Conservation (phyloP, 2,329 filamentous ascomycete genomes). For the Aspergillus neotritici region DNA sequence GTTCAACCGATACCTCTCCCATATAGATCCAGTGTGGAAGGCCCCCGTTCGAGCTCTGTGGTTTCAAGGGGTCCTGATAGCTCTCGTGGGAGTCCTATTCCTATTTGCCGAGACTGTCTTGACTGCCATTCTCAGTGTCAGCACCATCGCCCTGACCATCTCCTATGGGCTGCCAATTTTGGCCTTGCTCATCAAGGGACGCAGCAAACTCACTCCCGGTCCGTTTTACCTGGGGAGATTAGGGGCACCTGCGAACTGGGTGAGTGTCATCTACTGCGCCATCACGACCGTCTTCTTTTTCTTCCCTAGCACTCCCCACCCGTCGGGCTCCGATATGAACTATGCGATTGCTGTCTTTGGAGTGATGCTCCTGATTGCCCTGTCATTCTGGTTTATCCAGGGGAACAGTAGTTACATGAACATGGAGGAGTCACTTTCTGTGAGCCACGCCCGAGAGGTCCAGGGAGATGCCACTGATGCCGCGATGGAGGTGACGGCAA, state of each 20-base stretch:
- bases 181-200: conserved; percentile 46
- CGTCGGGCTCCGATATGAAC: conserved; percentile 49
- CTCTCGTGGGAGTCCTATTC: conserved; percentile 51
- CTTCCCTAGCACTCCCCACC: conserved; percentile 45
- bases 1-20: conserved; percentile 43
- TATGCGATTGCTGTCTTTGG: conserved; percentile 55
- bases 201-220: conserved; percentile 47
- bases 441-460: too few relatives aligned
- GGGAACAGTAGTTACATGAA: conserved; percentile 38
- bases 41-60: conserved; percentile 50
- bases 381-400: conserved; percentile 49
- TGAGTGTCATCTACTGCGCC: conserved; percentile 49
- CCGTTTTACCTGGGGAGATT: conserved; percentile 43
- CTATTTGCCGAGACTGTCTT: conserved; percentile 51
- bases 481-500: too few relatives aligned
- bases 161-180: conserved; percentile 49
- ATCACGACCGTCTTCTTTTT: conserved; percentile 54
- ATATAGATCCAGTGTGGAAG: conserved; percentile 47
- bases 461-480: too few relatives aligned
- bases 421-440: conserved; percentile 22
- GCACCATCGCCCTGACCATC: conserved; percentile 53
- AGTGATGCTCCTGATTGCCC: conserved; percentile 48
- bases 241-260: conserved; percentile 41
- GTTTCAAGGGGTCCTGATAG: conserved; percentile 46
- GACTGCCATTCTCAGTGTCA: conserved; percentile 51